phyloP scores from a whole-genome alignment of 2,329 filamentous ascomycete species.

The Paramyrothecium roridum region DNA sequence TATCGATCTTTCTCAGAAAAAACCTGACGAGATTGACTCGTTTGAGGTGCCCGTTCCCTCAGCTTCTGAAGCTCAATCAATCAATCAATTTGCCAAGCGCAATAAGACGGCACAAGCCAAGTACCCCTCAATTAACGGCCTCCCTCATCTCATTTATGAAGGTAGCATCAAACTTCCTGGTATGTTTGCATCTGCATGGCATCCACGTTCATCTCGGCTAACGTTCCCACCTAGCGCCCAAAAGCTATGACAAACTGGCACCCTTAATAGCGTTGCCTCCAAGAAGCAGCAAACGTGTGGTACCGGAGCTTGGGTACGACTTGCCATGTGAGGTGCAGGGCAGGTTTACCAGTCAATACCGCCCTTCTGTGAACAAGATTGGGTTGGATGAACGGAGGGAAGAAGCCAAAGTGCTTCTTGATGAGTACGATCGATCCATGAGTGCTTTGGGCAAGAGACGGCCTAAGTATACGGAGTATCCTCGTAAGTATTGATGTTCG shows the following conservation, averaged over 20 bases:
- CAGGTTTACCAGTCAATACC: slow-evolving; percentile 36
- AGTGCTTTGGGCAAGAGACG: slow-evolving; percentile 36
- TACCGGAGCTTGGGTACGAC: slow-evolving; percentile 33
- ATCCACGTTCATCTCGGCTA: background rate
- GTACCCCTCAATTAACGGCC: slow-evolving; percentile 34
- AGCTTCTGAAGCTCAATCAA: slow-evolving; percentile 28
- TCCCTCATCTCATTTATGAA: slow-evolving; percentile 33
- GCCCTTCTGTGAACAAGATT: slow-evolving; percentile 32
- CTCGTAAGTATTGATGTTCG: slow-evolving; percentile 22
- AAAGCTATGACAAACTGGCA: slow-evolving; percentile 41
- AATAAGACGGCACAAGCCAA: slow-evolving; percentile 32
- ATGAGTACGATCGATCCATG: slow-evolving; percentile 40
- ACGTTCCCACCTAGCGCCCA: slow-evolving; percentile 24
- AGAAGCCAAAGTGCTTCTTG: slow-evolving; percentile 35
- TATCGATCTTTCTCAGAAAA: slow-evolving; percentile 17
- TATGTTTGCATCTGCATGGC: slow-evolving; percentile 4
- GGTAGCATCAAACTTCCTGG: slow-evolving; percentile 37
- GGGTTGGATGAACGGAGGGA: slow-evolving; percentile 38
- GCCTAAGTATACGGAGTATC: slow-evolving; percentile 45
- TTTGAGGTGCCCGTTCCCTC: slow-evolving; percentile 26
- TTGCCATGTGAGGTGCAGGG: slow-evolving; percentile 43
- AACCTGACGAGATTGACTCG: slow-evolving; percentile 29
- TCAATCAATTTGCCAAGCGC: slow-evolving; percentile 35
- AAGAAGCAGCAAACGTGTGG: slow-evolving; percentile 32
- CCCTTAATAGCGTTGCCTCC: slow-evolving; percentile 39